These are phyloP conservation scores for Raphidocelis subcapitata DNA, from an alignment of 139 green algal species.

Conservation along the genomic window DNA sequence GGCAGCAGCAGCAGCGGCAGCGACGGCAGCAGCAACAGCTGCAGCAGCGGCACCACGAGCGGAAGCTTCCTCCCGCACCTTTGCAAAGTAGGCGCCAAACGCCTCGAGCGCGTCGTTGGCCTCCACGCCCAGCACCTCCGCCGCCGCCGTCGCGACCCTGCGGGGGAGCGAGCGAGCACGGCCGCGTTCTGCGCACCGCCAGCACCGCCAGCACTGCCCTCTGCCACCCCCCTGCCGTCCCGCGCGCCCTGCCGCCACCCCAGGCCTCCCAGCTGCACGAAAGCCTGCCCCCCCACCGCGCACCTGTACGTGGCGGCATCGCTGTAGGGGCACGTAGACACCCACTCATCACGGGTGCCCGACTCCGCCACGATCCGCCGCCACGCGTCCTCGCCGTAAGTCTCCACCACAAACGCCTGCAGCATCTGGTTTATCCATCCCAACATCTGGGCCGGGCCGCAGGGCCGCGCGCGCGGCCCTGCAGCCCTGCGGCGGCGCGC, in stretches of 20 bases:
- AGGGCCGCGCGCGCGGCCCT: too few species aligned
- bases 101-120: slow-evolving; percentile 46
- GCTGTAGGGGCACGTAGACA: slow-evolving; percentile 37
- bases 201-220: neutral
- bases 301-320: slow-evolving; percentile 52
- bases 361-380: slow-evolving; percentile 12
- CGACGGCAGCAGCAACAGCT: neutral
- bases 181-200: neutral
- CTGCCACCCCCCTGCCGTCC: neutral
- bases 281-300: neutral
- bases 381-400: slow-evolving; percentile 41
- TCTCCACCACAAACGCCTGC: slow-evolving; percentile 29
- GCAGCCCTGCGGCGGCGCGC: too few species aligned
- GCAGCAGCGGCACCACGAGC: neutral
- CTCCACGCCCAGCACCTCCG: slow-evolving; percentile 34
- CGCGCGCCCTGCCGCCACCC: neutral
- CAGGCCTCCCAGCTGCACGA: neutral
- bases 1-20: too few species aligned
- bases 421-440: slow-evolving; percentile 27
- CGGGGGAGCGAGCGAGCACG: neutral
- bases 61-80: slow-evolving; percentile 11
- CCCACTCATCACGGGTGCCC: slow-evolving; percentile 17
- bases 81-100: slow-evolving; percentile 47
- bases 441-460: slow-evolving; percentile 17
- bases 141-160: slow-evolving; percentile 45